A percentile compares a stretch with the other conserved stretches of the same genome.
Conservation (phyloP, 1,284 basidiomycete genomes). For the Ustilago curta region DNA sequence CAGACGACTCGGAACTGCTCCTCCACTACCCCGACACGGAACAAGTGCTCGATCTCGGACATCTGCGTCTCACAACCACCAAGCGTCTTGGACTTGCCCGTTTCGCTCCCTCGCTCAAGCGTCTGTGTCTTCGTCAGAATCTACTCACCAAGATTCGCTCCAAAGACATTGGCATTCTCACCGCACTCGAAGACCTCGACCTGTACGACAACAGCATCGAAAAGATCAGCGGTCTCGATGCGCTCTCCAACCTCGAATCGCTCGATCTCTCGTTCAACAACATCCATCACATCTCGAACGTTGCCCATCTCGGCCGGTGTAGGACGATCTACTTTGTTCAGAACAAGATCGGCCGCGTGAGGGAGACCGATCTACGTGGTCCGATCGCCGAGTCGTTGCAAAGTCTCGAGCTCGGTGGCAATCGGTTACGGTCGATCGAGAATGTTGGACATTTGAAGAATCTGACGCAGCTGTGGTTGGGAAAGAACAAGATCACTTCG, state of each 20-base stretch:
- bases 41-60: slow-evolving; percentile 80
- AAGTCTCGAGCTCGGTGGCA: slow-evolving; percentile 92
- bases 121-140: slow-evolving; percentile 91
- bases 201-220: slow-evolving; percentile 91
- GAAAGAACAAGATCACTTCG: slow-evolving; percentile 74
- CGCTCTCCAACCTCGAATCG: slow-evolving; percentile 77
- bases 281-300: slow-evolving; percentile 73
- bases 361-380: slow-evolving; percentile 74
- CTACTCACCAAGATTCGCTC: slow-evolving; percentile 78
- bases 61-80: slow-evolving; percentile 79
- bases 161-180: slow-evolving; percentile 72
- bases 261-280: slow-evolving; percentile 97
- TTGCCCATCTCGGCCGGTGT: slow-evolving; percentile 74
- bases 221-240: slow-evolving; percentile 56
- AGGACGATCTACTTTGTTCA: slow-evolving; percentile 92
- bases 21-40: slow-evolving; percentile 52
- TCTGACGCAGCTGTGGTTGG: slow-evolving; percentile 93
- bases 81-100: slow-evolving; percentile 75
- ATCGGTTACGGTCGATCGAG: slow-evolving; percentile 89
- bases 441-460: slow-evolving; percentile 83
- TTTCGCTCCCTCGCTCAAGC: slow-evolving; percentile 79
- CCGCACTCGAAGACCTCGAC: slow-evolving; percentile 86
- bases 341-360: slow-evolving; percentile 88
- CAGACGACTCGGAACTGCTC: slow-evolving; percentile 57
- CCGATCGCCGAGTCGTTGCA: slow-evolving; percentile 76